Evolutionary conservation across 106 monocot genomes (phyloP), one percentile per base, ranked within the genome.

Genomic region (Vanilla planifolia): DNA sequence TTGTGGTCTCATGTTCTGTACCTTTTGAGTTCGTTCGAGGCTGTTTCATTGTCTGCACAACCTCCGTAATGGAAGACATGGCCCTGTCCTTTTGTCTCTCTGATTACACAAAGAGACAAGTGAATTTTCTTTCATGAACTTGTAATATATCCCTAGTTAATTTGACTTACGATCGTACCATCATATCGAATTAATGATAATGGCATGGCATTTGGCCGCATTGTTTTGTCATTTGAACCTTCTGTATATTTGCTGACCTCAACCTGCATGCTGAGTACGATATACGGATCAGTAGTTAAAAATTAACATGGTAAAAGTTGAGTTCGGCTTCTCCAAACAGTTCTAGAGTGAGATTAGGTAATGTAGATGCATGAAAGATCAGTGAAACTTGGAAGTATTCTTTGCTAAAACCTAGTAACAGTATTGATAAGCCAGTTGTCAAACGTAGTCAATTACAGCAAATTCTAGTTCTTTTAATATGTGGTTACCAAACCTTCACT

Each of bases 191-290:
- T 96, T 46, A 96, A 67, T n/a, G 96, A 96, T 60, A 91, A 43
- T 27, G 96, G 96, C 46, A 96, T 42, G 17, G 79, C 75, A 72
- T 96, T 96, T 7, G 96, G 96, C 32, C 90, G 69, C 67, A 96
- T 30, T 72, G 70, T 27, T 79, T 84, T 96, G 45, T 87, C 87
- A 67, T 67, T 84, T 59, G 55, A 63, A 44, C 91, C 91, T 79
- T 96, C 91, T 37, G 96, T 96, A 29, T 81, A 85, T 70, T 96
- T 96, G 77, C 91, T 91, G 45, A 96, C 91, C 75, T 96, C 96
- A 72, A 98, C 88, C 67, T 96, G 96, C 90, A 91, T 91, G 56
- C 90, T 87, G 81, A 48, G 77, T 46, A 33, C 16, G 45, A 46
- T 33, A 65, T n/a, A n/a, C n/a, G n/a, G n/a, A n/a, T n/a, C n/a